Percentiles rank a stretch among this genome's conserved stretches.
phyloP scores from a whole-genome alignment of 805 yeast species.

The Wickerhamomyces tratensis region DNA sequence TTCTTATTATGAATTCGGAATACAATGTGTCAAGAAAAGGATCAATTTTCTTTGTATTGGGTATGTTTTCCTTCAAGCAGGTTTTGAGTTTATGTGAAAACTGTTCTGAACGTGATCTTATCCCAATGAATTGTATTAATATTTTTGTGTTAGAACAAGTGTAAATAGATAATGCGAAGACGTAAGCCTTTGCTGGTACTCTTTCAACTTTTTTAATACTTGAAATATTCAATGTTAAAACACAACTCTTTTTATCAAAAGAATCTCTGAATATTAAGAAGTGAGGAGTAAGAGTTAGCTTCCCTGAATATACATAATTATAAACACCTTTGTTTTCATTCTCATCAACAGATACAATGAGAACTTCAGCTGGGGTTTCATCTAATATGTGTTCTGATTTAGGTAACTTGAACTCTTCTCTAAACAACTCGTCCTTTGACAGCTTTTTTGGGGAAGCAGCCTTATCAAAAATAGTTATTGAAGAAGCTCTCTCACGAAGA shows the following conservation, averaged over 20 bases:
- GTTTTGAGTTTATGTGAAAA: slow-evolving; percentile 64
- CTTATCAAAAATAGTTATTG: slow-evolving; percentile 31
- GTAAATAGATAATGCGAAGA: slow-evolving; percentile 66
- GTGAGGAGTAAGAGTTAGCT: slow-evolving; percentile 62
- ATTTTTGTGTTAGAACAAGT: slow-evolving; percentile 58
- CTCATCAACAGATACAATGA: slow-evolving; percentile 19
- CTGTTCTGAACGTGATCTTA: slow-evolving; percentile 67
- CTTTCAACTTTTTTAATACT: slow-evolving; percentile 81
- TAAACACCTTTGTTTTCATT: slow-evolving; percentile 8
- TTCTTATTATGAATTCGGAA: slow-evolving; percentile 74
- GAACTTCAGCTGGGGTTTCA: slow-evolving; percentile 60
- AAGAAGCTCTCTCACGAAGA: slow-evolving; percentile 36
- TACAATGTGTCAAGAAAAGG: slow-evolving; percentile 65
- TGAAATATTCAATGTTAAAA: slow-evolving; percentile 62
- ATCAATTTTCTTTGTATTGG: slow-evolving; percentile 49
- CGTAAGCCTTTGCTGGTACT: slow-evolving; percentile 63
- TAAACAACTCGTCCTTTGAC: slow-evolving; percentile 61
- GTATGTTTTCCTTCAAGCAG: slow-evolving; percentile 51
- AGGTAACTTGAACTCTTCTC: slow-evolving; percentile 63
- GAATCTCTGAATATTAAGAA: slow-evolving; percentile 68
- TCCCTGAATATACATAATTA: slow-evolving; percentile 43
- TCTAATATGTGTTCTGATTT: slow-evolving; percentile 54
- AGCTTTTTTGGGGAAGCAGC: slow-evolving; percentile 29
- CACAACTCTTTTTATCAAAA: slow-evolving; percentile 58
- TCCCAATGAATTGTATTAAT: slow-evolving; percentile 67